Percentiles rank a stretch among this genome's conserved stretches.
Evolutionary conservation across 192 early-diverging fungal species (phyloP).

Genomic region (Allomyces javanicus): DNA sequence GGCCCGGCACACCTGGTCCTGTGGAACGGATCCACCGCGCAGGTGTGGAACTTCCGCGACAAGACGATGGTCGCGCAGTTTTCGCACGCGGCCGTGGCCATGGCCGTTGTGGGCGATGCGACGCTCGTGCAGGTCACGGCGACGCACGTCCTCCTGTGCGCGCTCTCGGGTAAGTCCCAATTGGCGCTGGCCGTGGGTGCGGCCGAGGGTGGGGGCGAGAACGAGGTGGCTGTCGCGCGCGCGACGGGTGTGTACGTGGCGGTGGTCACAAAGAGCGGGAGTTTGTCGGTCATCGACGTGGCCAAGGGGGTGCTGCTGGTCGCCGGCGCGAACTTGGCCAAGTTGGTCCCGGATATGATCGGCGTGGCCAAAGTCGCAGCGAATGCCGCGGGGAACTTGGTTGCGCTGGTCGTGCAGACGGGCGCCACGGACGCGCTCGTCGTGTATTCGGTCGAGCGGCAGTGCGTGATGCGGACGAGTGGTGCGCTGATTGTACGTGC

Average conservation of each 20-base stretch:
- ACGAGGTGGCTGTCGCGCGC: not conserved
- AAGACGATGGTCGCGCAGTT: not conserved
- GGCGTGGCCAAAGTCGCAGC: too few species aligned
- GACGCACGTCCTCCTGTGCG: not conserved
- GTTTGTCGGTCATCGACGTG: not conserved
- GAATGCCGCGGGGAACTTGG: too few species aligned
- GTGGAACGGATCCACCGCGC: not conserved
- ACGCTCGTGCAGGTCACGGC: not conserved
- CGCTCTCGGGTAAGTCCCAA: not conserved
- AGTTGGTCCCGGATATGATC: too few species aligned
- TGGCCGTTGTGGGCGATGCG: not conserved
- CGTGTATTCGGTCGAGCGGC: too few species aligned
- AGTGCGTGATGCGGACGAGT: too few species aligned
- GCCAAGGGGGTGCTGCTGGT: too few species aligned
- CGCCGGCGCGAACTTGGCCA: too few species aligned
- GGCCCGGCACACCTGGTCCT: not conserved
- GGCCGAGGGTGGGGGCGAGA: not conserved
- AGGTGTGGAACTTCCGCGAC: not conserved
- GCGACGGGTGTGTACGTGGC: not conserved
- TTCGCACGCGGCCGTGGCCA: not conserved
- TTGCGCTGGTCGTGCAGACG: too few species aligned
- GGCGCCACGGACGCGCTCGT: too few species aligned
- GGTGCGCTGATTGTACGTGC: too few species aligned
- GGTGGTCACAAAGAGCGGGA: not conserved
- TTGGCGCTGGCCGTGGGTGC: not conserved